Base-by-base conservation (phyloP, 2,329 filamentous ascomycete species). In the Fusarium sp. region DNA sequence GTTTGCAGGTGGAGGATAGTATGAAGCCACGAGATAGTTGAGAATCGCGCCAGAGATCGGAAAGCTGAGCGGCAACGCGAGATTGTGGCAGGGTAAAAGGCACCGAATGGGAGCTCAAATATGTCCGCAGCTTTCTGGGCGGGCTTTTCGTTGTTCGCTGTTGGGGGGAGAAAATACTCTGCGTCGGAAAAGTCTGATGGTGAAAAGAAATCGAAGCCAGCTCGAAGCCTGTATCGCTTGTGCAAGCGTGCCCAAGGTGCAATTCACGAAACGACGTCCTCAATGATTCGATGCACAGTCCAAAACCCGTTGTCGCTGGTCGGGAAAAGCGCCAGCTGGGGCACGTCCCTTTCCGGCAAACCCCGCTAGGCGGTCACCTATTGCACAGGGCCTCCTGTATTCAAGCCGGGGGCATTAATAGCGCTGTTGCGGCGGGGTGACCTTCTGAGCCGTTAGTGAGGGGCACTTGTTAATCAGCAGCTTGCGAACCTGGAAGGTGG, bases 231-330 rank as follows among this genome's bases (percentile, higher is more conserved):
- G 59, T 62, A 41, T 48, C 64, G 60, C 65, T 73, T 67, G 67
- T 66, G 69, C 71, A 66, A 57, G 37, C 44, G 61, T 60, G 55
- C 30, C 48, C 30, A 17, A 53, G 61, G 55, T 62, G 59, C 63
- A 68, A 64, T 67, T 75, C 69, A 69, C 71, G 44, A 64, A 70
- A 52, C 61, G 66, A 74, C 64, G 58, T 68, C 56, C 52, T 54
- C 64, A 52, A 74, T 76, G 74, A 75, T 76, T 74, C 63, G 68
- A 73, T 74, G 72, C 70, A 69, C 70, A 67, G 60, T 60, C 63
- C 62, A 69, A 62, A 66, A 64, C 55, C 61, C 46, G 50, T 58
- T 55, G 61, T 65, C 58, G 60, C 70, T 76, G 64, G 64, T 48
- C 32, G 10, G 32, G 69, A 64, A 73, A 73, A 71, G 64, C 57